Percentiles rank a stretch among this genome's conserved stretches.
These are phyloP conservation scores for Teunomyces panamensis DNA, from an alignment of 805 yeast genomes.

Conservation along the genomic window DNA sequence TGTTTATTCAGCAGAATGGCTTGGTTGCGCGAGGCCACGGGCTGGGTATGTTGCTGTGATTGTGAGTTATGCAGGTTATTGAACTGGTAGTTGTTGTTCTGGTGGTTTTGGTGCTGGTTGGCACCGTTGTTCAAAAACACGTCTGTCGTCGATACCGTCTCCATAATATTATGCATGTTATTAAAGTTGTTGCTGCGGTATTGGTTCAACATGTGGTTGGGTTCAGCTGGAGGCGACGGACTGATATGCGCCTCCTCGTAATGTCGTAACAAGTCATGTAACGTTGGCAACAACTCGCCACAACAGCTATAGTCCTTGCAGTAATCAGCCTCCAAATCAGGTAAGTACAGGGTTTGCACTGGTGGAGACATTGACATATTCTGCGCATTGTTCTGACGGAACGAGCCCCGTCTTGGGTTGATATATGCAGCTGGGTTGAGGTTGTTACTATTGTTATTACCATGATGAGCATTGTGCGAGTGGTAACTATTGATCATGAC, in stretches of 20 bases:
- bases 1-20: neutral
- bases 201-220: slow-evolving; percentile 28
- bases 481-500: slow-evolving; percentile 50
- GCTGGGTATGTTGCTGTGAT: slow-evolving; percentile 13
- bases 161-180: slow-evolving; percentile 62
- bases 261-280: slow-evolving; percentile 90
- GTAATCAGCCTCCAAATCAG: slow-evolving; percentile 91
- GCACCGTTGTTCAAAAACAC: slow-evolving; percentile 62
- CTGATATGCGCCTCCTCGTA: slow-evolving; percentile 94
- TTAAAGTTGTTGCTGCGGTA: slow-evolving; percentile 33
- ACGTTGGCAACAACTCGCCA: slow-evolving; percentile 85
- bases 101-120: slow-evolving; percentile 11
- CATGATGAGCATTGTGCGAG: slow-evolving; percentile 9
- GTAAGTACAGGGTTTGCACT: slow-evolving; percentile 72
- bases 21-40: slow-evolving; percentile 12
- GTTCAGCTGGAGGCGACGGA: slow-evolving; percentile 46
- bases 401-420: slow-evolving; percentile 38
- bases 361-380: slow-evolving; percentile 57
- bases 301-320: slow-evolving; percentile 97
- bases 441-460: slow-evolving; percentile 11
- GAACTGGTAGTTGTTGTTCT: slow-evolving; percentile 8
- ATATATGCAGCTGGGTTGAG: slow-evolving; percentile 21
- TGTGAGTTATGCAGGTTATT: slow-evolving; percentile 6
- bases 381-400: slow-evolving; percentile 22
- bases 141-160: slow-evolving; percentile 89